phyloP scores from a whole-genome alignment of 805 yeast genomes.

The Naumovozyma dairenensis region DNA sequence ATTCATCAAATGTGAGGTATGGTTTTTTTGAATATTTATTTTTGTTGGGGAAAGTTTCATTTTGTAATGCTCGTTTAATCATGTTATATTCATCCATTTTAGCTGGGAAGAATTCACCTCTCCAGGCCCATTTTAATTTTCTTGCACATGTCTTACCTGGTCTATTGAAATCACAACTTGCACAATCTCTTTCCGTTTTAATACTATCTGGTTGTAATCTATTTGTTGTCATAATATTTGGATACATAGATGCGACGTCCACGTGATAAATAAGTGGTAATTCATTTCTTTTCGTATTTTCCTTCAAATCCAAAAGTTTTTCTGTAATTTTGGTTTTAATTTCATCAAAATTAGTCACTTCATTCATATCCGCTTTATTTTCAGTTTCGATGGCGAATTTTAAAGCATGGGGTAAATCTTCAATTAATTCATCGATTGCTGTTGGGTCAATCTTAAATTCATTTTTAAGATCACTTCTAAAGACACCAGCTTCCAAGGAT shows the following conservation, averaged over 20 bases:
- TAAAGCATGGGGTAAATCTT: conserved; percentile 65
- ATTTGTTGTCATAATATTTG: conserved; percentile 96
- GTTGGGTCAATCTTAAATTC: conserved; percentile 72
- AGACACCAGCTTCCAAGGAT: conserved; percentile 95
- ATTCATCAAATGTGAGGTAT: conserved; percentile 60
- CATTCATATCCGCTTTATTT: conserved; percentile 58
- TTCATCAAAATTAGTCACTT: conserved; percentile 73
- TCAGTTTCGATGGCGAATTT: conserved; percentile 80
- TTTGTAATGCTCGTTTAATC: conserved; percentile 75
- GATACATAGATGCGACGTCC: conserved; percentile 99
- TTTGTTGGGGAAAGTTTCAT: conserved; percentile 63
- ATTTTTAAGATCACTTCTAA: conserved; percentile 73
- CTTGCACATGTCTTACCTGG: conserved; percentile 94
- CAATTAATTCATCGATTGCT: conserved; percentile 70
- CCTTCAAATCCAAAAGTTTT: conserved; percentile 48
- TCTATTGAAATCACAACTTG: conserved; percentile 91
- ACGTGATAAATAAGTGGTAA: conserved; percentile 89
- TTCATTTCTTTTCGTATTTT: conserved; percentile 58
- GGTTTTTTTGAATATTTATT: conserved; percentile 47
- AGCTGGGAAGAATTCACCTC: conserved; percentile 93
- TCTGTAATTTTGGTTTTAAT: conserved; percentile 48
- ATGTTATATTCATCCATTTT: conserved; percentile 82
- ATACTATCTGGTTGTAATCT: conserved; percentile 96
- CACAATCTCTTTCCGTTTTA: conserved; percentile 91
- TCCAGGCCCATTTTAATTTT: conserved; percentile 91